Conservation (phyloP, 2,329 filamentous ascomycete genomes). For the Sclerotiophoma versabilis region DNA sequence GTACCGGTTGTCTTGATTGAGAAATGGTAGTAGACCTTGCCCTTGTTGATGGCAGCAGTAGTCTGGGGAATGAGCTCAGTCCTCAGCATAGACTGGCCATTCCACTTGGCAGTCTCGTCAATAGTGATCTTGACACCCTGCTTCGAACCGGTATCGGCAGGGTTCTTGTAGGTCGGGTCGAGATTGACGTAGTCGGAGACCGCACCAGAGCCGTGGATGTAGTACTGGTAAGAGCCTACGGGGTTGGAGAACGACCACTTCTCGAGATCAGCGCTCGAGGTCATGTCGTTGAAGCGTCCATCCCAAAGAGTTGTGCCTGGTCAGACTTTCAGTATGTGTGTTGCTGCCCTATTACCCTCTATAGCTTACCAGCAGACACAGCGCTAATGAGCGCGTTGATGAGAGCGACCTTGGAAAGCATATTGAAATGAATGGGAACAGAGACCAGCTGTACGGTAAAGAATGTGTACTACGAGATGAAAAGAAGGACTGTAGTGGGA, state of each 20-base stretch:
- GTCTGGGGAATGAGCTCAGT: slow-evolving; percentile 79
- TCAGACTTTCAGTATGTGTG: neutral
- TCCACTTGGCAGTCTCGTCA: slow-evolving; percentile 69
- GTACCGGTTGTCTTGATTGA: slow-evolving; percentile 65
- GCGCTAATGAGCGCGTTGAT: slow-evolving; percentile 43
- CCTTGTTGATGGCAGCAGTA: slow-evolving; percentile 66
- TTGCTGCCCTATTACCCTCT: fast-evolving
- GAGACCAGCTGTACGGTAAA: slow-evolving; percentile 32
- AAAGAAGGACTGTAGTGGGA: slow-evolving; percentile 34
- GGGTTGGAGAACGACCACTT: slow-evolving; percentile 72
- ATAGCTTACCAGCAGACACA: slow-evolving; percentile 38
- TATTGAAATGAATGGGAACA: slow-evolving; percentile 30
- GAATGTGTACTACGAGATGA: slow-evolving; percentile 22
- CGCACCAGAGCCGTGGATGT: slow-evolving; percentile 71
- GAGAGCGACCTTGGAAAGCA: slow-evolving; percentile 43
- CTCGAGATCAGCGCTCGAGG: slow-evolving; percentile 61
- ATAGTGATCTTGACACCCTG: slow-evolving; percentile 77
- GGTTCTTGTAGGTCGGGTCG: slow-evolving; percentile 71
- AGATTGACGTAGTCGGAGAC: slow-evolving; percentile 69
- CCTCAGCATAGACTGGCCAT: slow-evolving; percentile 73
- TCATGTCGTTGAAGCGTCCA: slow-evolving; percentile 69
- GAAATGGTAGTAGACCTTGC: slow-evolving; percentile 76
- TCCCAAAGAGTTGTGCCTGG: slow-evolving; percentile 66
- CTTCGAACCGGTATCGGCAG: slow-evolving; percentile 65
- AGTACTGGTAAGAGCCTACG: slow-evolving; percentile 76